Percentiles rank a stretch among this genome's conserved stretches.
These are phyloP conservation scores for Vitis hybrid DNA, from an alignment of 177 flowering plant genomes.

Conservation along the genomic window DNA sequence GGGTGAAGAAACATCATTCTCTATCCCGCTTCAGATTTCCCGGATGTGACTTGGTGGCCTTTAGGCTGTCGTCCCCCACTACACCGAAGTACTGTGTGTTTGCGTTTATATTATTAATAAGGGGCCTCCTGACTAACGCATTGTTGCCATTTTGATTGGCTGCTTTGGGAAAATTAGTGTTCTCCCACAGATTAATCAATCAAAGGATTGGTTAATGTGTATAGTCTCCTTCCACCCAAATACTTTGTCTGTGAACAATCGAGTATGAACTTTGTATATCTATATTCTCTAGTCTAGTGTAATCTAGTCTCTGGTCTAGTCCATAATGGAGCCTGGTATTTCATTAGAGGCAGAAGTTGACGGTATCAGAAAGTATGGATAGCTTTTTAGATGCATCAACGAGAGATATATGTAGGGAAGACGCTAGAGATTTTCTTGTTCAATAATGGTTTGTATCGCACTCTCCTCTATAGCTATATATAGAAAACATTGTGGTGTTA, in stretches of 20 bases:
- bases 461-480: too few relatives aligned
- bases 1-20: conserved; percentile 52
- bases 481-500: too few relatives aligned
- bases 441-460: too few relatives aligned
- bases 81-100: background rate
- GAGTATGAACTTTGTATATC: background rate
- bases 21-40: conserved; percentile 79
- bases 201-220: background rate
- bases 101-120: background rate
- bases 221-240: background rate
- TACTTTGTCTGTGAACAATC: background rate
- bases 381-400: too few relatives aligned
- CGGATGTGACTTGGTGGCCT: conserved; percentile 40
- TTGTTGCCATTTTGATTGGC: conserved; percentile 2
- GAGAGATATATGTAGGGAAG: too few relatives aligned
- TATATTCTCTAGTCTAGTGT: too few relatives aligned
- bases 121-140: background rate
- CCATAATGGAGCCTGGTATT: too few relatives aligned
- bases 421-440: too few relatives aligned
- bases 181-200: background rate
- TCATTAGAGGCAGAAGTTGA: too few relatives aligned
- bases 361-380: too few relatives aligned
- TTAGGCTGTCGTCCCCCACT: background rate
- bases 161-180: background rate
- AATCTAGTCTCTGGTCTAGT: too few relatives aligned